phyloP scores from a whole-genome alignment of 1,284 basidiomycete genomes.

The Cutaneotrichosporon sp. region DNA sequence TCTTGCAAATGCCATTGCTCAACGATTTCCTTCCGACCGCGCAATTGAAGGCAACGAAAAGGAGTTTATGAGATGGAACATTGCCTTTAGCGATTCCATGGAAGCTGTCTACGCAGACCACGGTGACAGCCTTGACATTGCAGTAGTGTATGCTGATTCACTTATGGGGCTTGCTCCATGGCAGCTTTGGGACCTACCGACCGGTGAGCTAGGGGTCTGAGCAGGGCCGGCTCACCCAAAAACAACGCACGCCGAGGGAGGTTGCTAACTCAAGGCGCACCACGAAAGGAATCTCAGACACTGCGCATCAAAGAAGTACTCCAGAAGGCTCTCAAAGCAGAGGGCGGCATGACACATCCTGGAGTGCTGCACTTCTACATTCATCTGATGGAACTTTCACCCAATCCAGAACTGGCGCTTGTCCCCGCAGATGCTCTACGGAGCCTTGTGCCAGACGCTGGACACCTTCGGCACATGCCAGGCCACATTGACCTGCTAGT shows the following conservation, averaged over 20 bases:
- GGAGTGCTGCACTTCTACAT: conserved; percentile 42
- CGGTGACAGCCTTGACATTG: conserved; percentile 30
- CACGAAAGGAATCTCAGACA: conserved; percentile 21
- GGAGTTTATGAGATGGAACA: conserved; percentile 26
- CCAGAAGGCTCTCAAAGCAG: conserved; percentile 22
- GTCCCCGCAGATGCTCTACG: conserved; percentile 29
- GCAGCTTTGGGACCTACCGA: conserved; percentile 40
- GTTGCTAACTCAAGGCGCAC: conserved; percentile 9
- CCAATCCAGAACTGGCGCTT: conserved; percentile 33
- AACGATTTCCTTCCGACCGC: conserved; percentile 16
- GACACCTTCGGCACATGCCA: conserved; percentile 43
- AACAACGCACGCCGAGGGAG: too few species aligned
- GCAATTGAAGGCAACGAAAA: not conserved
- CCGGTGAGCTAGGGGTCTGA: conserved; percentile 20
- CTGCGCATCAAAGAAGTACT: conserved; percentile 27
- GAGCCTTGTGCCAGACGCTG: conserved; percentile 35
- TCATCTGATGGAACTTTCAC: conserved; percentile 41
- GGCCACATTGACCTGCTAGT: conserved; percentile 40
- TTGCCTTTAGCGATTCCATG: conserved; percentile 31
- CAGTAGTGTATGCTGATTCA: conserved; percentile 34
- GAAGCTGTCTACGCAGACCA: conserved; percentile 25
- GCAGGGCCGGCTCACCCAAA: too few species aligned
- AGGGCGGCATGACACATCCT: conserved; percentile 22
- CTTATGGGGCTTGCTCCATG: conserved; percentile 40
- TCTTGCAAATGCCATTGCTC: conserved; percentile 10